Evolutionary conservation across 139 green algal species (phyloP), one percentile per base, ranked within the genome.

Genomic region (Tetraselmis chui): DNA sequence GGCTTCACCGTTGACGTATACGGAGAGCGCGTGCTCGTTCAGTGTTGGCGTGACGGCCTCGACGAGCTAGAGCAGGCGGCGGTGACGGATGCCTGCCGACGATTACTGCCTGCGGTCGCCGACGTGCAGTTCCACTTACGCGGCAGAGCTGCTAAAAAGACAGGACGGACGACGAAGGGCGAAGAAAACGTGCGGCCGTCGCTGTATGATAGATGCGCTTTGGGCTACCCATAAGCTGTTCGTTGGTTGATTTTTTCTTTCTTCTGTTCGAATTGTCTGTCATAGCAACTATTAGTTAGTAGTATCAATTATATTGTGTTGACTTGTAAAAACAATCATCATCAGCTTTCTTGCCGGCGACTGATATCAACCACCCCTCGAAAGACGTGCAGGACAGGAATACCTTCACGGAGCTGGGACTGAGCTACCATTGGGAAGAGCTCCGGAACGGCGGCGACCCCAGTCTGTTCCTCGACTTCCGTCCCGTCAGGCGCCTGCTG

Each of bases 381-480:
- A 28, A 5, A 27, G 75, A 5, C 75, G 23, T 32, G 11, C 28
- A 79, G 11, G 75, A 23, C 75, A 23, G 30, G 76, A 11, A n/a
- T 2, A 76, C 79, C 23, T 82, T 82, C 58, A 30, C 30, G 25
- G 79, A 76, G 32, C 79, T 82, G 25, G 32, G 79, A 22, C 79
- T 82, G 79, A 31, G 74, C 23, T 76, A 82, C 30, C 25, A 28
- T 2, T 80, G 25, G 23, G 11, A 80, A 29, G 23, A 2, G 25
- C 27, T 80, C 11, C 29, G 28, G 2, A 29, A 22, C 18, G 77
- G 77, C 23, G 77, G 77, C 28, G 81, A 84, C 32, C 81, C 81
- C 23, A 76, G 28, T 2, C 81, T 84, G 1, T 84, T 84, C 27
- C 67, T 84, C 2, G 81, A 84, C 81, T 84, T 84, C 31, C 28